These are phyloP conservation scores for Tolypocladium paradoxum DNA, from an alignment of 2,329 filamentous ascomycete genomes.

Conservation along the genomic window DNA sequence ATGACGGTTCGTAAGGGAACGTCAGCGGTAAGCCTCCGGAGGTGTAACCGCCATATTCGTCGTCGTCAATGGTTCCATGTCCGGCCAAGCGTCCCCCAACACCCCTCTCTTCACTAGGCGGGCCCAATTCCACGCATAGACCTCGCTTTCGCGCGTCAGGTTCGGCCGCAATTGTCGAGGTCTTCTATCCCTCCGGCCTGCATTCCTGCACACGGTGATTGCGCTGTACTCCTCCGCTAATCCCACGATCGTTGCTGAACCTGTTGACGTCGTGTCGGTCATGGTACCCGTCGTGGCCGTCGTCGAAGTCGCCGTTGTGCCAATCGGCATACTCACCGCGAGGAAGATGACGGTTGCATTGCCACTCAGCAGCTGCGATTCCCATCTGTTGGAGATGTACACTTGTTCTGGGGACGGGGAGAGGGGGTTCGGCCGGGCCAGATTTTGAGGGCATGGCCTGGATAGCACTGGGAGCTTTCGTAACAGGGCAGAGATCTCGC, in stretches of 20 bases:
- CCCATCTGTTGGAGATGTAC: conserved; percentile 5
- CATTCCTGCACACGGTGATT: neutral
- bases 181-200: conserved; percentile 1
- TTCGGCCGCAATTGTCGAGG: neutral
- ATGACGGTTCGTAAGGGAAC: conserved; percentile 34
- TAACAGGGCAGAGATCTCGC: conserved; percentile 18
- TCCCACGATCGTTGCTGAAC: neutral
- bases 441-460: conserved; percentile 9
- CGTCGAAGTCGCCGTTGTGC: conserved; percentile 12
- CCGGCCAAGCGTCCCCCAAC: neutral
- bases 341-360: conserved; percentile 31
- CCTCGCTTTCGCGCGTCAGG: neutral
- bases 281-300: conserved; percentile 14
- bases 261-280: conserved; percentile 5
- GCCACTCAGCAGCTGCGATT: conserved; percentile 8
- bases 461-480: conserved; percentile 22
- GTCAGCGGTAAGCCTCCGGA: conserved; percentile 22
- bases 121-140: neutral
- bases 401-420: conserved; percentile 10
- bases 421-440: conserved; percentile 22
- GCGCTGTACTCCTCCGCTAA: neutral
- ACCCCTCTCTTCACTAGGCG: neutral
- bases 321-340: conserved; percentile 33
- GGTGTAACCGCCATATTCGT: conserved; percentile 7
- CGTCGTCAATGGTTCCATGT: neutral